A percentile compares a stretch with the other conserved stretches of the same genome.
These are phyloP conservation scores for Arthrobotrys pseudoclavata DNA, from an alignment of 2,329 filamentous ascomycete genomes.

Conservation along the genomic window DNA sequence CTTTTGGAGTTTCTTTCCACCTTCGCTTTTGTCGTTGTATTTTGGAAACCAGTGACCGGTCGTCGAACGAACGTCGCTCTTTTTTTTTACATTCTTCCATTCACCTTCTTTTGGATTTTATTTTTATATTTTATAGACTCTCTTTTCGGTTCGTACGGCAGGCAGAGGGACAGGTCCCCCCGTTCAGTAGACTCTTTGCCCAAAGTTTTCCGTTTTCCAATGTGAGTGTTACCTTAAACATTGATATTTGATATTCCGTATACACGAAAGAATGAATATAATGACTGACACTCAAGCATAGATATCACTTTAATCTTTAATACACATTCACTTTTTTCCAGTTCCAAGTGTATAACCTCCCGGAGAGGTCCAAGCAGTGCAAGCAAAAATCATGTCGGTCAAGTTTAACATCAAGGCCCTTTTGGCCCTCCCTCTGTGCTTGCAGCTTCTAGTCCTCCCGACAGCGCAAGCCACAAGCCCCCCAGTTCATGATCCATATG, in stretches of 20 bases:
- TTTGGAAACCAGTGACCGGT: constrained; percentile 31
- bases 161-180: constrained; percentile 57
- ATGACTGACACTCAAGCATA: not conserved
- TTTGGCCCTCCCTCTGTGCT: constrained; percentile 46
- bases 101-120: constrained; percentile 21
- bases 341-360: constrained; percentile 35
- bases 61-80: constrained; percentile 49
- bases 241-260: not conserved
- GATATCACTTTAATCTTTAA: constrained; percentile 21
- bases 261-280: not conserved
- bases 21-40: constrained; percentile 28
- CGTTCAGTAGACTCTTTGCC: constrained; percentile 47
- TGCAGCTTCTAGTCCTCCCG: constrained; percentile 49
- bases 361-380: constrained; percentile 48
- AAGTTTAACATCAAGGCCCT: constrained; percentile 45
- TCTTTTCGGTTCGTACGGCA: constrained; percentile 51
- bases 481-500: constrained; percentile 20
- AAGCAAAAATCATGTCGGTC: constrained; percentile 27
- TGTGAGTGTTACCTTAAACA: constrained; percentile 21
- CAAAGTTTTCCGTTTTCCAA: constrained; percentile 25
- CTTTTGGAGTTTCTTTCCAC: constrained; percentile 15
- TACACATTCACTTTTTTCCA: constrained; percentile 12
- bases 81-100: constrained; percentile 28
- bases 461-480: constrained; percentile 29
- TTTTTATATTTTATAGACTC: constrained; percentile 13